Evolutionary conservation across 192 early-diverging fungal genomes (phyloP).

Genomic region (Physocladia obscura): DNA sequence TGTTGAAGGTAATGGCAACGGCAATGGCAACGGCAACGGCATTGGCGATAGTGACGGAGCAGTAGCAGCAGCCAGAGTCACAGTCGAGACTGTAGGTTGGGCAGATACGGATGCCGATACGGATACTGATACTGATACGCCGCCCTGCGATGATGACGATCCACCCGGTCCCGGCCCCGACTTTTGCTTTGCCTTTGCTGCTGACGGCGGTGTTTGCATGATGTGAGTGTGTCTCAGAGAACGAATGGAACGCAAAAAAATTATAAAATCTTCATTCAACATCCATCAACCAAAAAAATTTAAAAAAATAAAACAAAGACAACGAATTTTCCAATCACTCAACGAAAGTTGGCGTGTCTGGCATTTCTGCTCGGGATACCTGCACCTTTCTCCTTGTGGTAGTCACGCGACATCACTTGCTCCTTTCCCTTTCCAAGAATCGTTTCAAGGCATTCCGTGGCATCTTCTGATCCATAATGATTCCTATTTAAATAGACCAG

Average conservation of each 20-base stretch:
- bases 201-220: too few species aligned
- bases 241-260: too few species aligned
- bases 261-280: too few species aligned
- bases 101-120: not conserved
- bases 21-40: not conserved
- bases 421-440: conserved; percentile 18
- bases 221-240: too few species aligned
- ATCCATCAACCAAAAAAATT: too few species aligned
- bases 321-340: too few species aligned
- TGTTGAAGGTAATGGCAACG: not conserved
- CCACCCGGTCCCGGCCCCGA: too few species aligned
- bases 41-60: not conserved
- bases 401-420: not conserved
- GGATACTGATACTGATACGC: not conserved
- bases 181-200: too few species aligned
- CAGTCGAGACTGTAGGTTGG: not conserved
- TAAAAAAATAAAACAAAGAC: too few species aligned
- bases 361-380: too few species aligned
- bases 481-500: not conserved
- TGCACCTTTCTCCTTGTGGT: not conserved
- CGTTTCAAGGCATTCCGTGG: not conserved
- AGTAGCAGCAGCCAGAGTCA: not conserved
- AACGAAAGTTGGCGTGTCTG: too few species aligned
- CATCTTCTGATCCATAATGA: conserved; percentile 7
- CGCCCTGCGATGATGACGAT: too few species aligned